phyloP scores from a whole-genome alignment of 805 yeast species.

The Sugiyamaella qingdaonensis region DNA sequence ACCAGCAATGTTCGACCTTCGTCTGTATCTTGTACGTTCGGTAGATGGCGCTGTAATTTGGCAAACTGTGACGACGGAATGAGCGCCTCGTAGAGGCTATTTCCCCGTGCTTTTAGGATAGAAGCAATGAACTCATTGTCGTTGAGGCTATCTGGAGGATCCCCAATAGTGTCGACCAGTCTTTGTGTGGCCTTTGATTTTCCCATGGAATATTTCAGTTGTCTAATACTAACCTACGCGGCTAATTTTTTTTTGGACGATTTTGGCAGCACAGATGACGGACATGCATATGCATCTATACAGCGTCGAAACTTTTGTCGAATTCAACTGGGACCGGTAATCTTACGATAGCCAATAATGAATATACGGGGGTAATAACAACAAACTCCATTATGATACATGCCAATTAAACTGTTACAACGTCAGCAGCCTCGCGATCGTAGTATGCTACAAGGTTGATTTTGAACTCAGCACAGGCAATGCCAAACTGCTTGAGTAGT shows the following conservation, averaged over 20 bases:
- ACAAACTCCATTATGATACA: neutral
- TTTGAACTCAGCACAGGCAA: constrained; percentile 88
- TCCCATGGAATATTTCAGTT: neutral
- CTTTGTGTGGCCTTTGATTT: constrained; percentile 17
- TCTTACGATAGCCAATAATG: neutral
- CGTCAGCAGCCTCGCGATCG: constrained; percentile 40
- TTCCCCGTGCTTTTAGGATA: constrained; percentile 31
- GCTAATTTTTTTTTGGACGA: neutral
- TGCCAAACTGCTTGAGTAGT: constrained; percentile 89
- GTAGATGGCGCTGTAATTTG: constrained; percentile 5
- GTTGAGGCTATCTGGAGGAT: constrained; percentile 28
- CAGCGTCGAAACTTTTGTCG: neutral
- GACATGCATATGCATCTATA: too few relatives aligned
- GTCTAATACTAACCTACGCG: neutral
- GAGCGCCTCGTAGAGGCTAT: constrained; percentile 29
- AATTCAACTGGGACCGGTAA: neutral
- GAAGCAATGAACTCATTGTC: constrained; percentile 30
- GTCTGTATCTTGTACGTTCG: neutral
- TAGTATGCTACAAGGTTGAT: constrained; percentile 76
- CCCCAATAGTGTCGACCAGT: constrained; percentile 23
- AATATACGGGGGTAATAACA: neutral
- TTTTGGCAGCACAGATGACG: neutral
- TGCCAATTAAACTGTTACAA: neutral
- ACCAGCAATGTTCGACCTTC: constrained; percentile 23
- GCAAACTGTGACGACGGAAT: constrained; percentile 22